Conservation (phyloP, 2,329 filamentous ascomycete genomes). For the Pseudopyrenochaeta lycopersici region DNA sequence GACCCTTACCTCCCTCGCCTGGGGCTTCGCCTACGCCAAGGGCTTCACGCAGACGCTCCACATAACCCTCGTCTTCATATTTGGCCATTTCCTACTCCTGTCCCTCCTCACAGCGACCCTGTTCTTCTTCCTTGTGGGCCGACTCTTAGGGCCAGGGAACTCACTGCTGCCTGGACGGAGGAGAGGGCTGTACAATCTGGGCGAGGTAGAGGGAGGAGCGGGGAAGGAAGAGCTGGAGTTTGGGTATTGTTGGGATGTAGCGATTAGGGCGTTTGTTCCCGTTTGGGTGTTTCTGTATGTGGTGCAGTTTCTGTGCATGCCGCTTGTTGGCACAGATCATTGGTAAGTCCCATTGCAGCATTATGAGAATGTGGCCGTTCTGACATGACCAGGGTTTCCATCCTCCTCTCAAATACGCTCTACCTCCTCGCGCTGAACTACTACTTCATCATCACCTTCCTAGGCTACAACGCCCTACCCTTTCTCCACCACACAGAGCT, state of each 20-base stretch:
- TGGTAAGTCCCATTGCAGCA: conserved; percentile 49
- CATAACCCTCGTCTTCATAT: conserved; percentile 59
- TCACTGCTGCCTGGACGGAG: conserved; percentile 61
- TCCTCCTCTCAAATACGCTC: conserved; percentile 71
- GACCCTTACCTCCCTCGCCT: conserved; percentile 61
- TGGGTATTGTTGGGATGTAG: conserved; percentile 76
- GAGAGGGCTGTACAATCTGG: conserved; percentile 65
- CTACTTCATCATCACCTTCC: conserved; percentile 74
- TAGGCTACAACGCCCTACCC: conserved; percentile 74
- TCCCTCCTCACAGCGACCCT: conserved; percentile 68
- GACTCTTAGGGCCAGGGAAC: conserved; percentile 67
- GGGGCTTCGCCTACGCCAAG: conserved; percentile 66
- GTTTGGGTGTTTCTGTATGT: conserved; percentile 74
- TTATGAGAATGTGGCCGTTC: background rate
- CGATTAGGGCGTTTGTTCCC: conserved; percentile 73
- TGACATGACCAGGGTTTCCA: conserved; percentile 54
- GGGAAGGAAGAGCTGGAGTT: conserved; percentile 70
- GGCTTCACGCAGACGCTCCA: conserved; percentile 54
- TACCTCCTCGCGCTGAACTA: conserved; percentile 72
- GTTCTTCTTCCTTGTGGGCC: conserved; percentile 71
- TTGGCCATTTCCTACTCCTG: conserved; percentile 68
- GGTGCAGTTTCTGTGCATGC: conserved; percentile 73
- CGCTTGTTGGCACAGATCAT: conserved; percentile 64
- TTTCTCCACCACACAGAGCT: conserved; percentile 74
- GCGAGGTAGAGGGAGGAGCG: conserved; percentile 52